phyloP scores from a whole-genome alignment of 192 early-diverging fungal species.

The Podochytrium sp. region DNA sequence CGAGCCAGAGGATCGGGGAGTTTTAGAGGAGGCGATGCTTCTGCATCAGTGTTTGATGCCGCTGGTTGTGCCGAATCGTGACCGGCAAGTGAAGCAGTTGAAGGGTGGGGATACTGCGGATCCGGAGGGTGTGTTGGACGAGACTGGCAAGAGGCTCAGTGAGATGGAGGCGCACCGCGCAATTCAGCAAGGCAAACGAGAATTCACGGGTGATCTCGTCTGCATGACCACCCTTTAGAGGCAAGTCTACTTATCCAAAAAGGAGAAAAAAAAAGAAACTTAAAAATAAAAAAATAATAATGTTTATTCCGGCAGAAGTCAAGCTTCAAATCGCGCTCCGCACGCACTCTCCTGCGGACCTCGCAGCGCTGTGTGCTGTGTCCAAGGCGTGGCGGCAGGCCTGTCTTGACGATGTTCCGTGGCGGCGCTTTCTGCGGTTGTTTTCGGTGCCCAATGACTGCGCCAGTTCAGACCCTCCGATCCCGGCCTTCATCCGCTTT shows the following conservation, averaged over 20 bases:
- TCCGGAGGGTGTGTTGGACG: slow-evolving; percentile 40
- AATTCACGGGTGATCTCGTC: slow-evolving; percentile 33
- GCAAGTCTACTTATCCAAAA: too few relatives aligned
- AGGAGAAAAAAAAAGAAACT: too few relatives aligned
- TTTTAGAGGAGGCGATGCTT: slow-evolving; percentile 60
- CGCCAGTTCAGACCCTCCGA: too few relatives aligned
- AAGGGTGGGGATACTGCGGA: slow-evolving; percentile 1
- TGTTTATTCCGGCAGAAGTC: too few relatives aligned
- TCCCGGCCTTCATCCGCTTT: too few relatives aligned
- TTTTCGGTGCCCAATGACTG: too few relatives aligned
- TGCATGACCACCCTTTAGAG: background rate
- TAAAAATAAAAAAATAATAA: too few relatives aligned
- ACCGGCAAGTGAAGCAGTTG: slow-evolving; percentile 36
- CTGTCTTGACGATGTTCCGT: background rate
- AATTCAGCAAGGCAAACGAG: slow-evolving; percentile 57
- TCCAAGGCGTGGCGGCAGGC: background rate
- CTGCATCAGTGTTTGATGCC: slow-evolving; percentile 61
- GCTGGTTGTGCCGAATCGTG: slow-evolving; percentile 64
- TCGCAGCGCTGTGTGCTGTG: background rate
- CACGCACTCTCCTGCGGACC: background rate
- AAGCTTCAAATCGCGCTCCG: too few relatives aligned
- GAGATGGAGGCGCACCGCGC: slow-evolving; percentile 41
- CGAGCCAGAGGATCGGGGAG: slow-evolving; percentile 62
- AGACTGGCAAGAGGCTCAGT: slow-evolving; percentile 24
- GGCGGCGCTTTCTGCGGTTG: background rate